Evolutionary conservation across 1,284 basidiomycete species (phyloP).

Genomic region (Termitomyces sp.): DNA sequence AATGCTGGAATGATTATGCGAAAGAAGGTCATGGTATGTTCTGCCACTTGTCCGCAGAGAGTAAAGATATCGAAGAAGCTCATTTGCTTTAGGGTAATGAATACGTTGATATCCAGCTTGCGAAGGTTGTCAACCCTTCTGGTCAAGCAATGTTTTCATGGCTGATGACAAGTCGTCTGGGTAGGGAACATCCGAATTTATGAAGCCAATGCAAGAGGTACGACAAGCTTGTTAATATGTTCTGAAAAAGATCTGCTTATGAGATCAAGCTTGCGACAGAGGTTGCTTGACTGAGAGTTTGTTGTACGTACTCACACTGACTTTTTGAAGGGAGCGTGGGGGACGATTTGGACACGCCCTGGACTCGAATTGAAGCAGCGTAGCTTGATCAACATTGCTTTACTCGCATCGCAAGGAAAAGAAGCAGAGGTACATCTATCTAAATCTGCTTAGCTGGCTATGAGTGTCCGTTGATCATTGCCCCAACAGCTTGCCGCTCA

Average conservation of each 20-base stretch:
- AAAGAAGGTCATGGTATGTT: conserved; percentile 35
- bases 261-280: conserved; percentile 32
- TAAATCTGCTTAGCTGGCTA: background rate
- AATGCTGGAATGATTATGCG: conserved; percentile 34
- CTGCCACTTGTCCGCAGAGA: background rate
- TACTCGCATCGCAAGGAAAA: conserved; percentile 37
- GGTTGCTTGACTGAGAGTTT: conserved; percentile 14
- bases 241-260: background rate
- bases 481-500: conserved; percentile 32
- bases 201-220: conserved; percentile 41
- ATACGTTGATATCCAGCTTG: conserved; percentile 36
- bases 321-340: conserved; percentile 34
- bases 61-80: background rate
- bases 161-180: background rate
- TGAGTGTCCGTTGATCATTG: background rate
- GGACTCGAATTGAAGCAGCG: conserved; percentile 40
- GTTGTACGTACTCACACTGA: background rate
- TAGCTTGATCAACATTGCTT: conserved; percentile 38
- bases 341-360: conserved; percentile 40
- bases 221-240: background rate
- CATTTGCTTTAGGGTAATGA: conserved; percentile 29
- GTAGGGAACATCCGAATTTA: conserved; percentile 37
- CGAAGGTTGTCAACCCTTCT: conserved; percentile 22
- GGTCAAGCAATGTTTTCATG: background rate
- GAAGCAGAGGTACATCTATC: conserved; percentile 32